Percentiles rank a stretch among this genome's conserved stretches.
These are phyloP conservation scores for Lentinula sp. DNA, from an alignment of 768 basidiomycete genomes.

Conservation along the genomic window DNA sequence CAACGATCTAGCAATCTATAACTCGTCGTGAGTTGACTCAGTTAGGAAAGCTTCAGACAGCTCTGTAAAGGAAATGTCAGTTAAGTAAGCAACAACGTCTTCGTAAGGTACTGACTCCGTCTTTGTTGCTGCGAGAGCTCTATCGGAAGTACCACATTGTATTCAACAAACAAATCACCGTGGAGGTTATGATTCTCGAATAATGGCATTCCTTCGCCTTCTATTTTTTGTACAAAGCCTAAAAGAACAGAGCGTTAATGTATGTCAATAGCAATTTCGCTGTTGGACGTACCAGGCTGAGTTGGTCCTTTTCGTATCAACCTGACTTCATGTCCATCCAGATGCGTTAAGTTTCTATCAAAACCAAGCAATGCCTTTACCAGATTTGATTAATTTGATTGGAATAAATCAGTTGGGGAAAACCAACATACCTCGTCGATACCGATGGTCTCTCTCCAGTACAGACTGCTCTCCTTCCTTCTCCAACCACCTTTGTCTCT, in stretches of 20 bases:
- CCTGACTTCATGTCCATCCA: slow-evolving; percentile 79
- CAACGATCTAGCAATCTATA: slow-evolving; percentile 16
- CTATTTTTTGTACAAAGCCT: slow-evolving; percentile 83
- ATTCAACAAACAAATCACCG: slow-evolving; percentile 91
- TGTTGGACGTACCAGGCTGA: slow-evolving; percentile 64
- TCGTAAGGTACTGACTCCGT: slow-evolving; percentile 54
- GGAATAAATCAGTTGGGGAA: not conserved
- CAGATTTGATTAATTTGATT: not conserved
- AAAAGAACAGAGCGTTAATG: not conserved
- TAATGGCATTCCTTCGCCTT: slow-evolving; percentile 86
- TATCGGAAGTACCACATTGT: slow-evolving; percentile 83
- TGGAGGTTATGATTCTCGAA: slow-evolving; percentile 44
- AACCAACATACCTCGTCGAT: slow-evolving; percentile 71
- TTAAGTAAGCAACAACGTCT: not conserved
- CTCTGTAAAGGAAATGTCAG: slow-evolving; percentile 31
- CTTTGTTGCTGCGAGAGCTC: slow-evolving; percentile 62
- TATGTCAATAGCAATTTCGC: not conserved
- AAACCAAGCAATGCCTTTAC: slow-evolving; percentile 93
- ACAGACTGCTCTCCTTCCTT: slow-evolving; percentile 85
- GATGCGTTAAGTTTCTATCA: slow-evolving; percentile 81
- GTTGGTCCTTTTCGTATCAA: slow-evolving; percentile 76
- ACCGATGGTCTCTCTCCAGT: slow-evolving; percentile 89
- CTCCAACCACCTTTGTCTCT: slow-evolving; percentile 77
- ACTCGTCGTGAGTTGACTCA: slow-evolving; percentile 33
- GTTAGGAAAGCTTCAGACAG: slow-evolving; percentile 46